Conservation (phyloP, 1,139 yeast species). For the Geotrichum australiense region DNA sequence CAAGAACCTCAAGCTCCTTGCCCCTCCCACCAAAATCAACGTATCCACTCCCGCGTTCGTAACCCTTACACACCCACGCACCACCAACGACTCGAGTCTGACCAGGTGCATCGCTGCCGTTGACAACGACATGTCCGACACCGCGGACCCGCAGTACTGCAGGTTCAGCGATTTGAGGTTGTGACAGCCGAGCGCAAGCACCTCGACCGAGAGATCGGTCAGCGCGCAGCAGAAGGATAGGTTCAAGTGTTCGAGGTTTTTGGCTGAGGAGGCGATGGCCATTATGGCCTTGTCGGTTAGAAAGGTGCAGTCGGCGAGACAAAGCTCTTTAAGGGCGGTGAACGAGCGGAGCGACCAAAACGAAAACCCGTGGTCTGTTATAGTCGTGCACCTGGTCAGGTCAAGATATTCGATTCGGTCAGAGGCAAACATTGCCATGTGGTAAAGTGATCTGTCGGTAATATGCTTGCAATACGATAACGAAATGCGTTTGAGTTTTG, state of each 20-base stretch:
- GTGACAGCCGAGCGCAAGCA: constrained; percentile 58
- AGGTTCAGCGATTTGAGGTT: constrained; percentile 47
- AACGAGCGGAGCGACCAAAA: constrained; percentile 55
- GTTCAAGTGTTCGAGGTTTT: constrained; percentile 49
- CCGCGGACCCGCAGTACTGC: constrained; percentile 75
- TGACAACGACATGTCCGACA: constrained; percentile 60
- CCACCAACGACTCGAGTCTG: constrained; percentile 42
- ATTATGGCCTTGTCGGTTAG: constrained; percentile 59
- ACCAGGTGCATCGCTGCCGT: constrained; percentile 53
- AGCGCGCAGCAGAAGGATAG: constrained; percentile 70
- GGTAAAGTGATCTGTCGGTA: constrained; percentile 60
- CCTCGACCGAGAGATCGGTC: constrained; percentile 61
- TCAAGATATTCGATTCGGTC: constrained; percentile 51
- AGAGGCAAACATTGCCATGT: constrained; percentile 53
- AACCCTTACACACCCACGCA: constrained; percentile 68
- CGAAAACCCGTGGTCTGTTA: constrained; percentile 66
- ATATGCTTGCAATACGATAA: constrained; percentile 69
- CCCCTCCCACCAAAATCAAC: constrained; percentile 44
- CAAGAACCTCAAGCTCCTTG: constrained; percentile 46
- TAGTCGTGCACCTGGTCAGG: constrained; percentile 67
- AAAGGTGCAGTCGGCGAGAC: constrained; percentile 66
- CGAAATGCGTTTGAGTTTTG: constrained; percentile 45
- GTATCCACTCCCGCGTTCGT: constrained; percentile 71
- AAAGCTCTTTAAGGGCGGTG: constrained; percentile 45
- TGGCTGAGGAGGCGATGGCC: constrained; percentile 55